Evolutionary conservation across 768 basidiomycete species (phyloP).

Genomic region (Kwoniella dendrophila): DNA sequence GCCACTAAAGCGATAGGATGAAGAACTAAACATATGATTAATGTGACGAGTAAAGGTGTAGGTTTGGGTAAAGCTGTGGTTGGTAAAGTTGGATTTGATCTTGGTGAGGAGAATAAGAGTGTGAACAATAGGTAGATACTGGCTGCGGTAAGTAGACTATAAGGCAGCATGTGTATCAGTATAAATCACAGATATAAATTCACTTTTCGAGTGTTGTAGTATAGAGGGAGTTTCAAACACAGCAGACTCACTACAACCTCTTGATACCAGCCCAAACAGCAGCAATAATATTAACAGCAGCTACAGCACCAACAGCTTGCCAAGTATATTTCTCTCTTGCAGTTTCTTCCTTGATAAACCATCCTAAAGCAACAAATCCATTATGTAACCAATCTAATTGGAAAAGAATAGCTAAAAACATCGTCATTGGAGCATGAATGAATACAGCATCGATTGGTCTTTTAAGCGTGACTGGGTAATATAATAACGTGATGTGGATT

Average conservation of each 20-base stretch:
- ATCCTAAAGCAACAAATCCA: conserved; percentile 70
- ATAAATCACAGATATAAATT: no score
- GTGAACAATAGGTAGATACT: conserved; percentile 47
- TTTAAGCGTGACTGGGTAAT: conserved; percentile 61
- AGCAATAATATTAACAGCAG: conserved; percentile 64
- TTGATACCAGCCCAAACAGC: conserved; percentile 48
- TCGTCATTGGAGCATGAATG: conserved; percentile 77
- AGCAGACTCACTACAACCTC: conserved; percentile 42
- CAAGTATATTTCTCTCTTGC: conserved; percentile 65
- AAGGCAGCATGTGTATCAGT: no score
- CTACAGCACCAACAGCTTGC: conserved; percentile 71
- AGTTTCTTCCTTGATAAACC: conserved; percentile 64
- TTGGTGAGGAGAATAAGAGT: conserved; percentile 51
- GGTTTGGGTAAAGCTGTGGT: conserved; percentile 53
- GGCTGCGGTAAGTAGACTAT: conserved; percentile 33
- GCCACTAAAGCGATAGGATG: conserved; percentile 55
- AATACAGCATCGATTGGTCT: conserved; percentile 74
- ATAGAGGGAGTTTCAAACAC: no score
- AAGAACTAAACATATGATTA: conserved; percentile 56
- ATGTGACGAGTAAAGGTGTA: conserved; percentile 53
- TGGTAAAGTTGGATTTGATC: conserved; percentile 46
- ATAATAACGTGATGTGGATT: conserved; percentile 73
- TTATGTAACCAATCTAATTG: conserved; percentile 65
- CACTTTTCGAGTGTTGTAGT: no score
- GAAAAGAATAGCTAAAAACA: conserved; percentile 63